Conservation (phyloP, 371 early-diverging fungal genomes). For the Rhizomucor miehei region DNA sequence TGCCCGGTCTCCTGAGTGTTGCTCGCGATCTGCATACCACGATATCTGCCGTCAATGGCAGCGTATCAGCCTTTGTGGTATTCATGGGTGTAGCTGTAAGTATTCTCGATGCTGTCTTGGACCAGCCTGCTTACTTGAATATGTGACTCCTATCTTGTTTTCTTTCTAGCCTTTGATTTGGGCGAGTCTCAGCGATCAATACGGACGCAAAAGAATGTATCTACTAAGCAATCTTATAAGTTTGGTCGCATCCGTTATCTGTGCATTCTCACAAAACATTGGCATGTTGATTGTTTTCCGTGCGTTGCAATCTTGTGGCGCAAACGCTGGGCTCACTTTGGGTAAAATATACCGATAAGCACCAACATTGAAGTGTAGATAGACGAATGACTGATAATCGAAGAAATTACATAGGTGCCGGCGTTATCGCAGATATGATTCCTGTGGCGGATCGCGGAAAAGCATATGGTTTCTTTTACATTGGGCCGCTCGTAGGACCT, state of each 20-base stretch:
- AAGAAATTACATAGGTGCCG: no score
- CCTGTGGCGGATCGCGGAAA: constrained; percentile 16
- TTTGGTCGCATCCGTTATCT: constrained; percentile 53
- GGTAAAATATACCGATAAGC: no score
- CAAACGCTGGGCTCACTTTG: constrained; percentile 60
- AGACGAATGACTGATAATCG: no score
- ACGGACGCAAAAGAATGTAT: constrained; percentile 58
- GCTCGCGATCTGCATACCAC: constrained; percentile 28
- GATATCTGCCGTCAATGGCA: constrained; percentile 26
- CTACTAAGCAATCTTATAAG: constrained; percentile 50
- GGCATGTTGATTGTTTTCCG: constrained; percentile 58
- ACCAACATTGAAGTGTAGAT: no score
- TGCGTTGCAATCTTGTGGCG: constrained; percentile 61
- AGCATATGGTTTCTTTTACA: constrained; percentile 29
- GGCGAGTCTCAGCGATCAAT: constrained; percentile 61
- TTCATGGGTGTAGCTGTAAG: constrained; percentile 31
- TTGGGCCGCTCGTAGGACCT: constrained; percentile 16
- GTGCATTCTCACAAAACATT: constrained; percentile 51
- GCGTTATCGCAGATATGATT: constrained; percentile 32
- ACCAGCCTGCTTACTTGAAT: no score
- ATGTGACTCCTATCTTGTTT: not conserved
- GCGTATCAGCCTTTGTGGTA: constrained; percentile 33
- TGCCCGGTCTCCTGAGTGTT: constrained; percentile 38
- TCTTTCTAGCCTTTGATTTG: constrained; percentile 48
- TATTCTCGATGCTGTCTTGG: no score